phyloP scores from a whole-genome alignment of 768 basidiomycete species.

The Tricholoma sp. region DNA sequence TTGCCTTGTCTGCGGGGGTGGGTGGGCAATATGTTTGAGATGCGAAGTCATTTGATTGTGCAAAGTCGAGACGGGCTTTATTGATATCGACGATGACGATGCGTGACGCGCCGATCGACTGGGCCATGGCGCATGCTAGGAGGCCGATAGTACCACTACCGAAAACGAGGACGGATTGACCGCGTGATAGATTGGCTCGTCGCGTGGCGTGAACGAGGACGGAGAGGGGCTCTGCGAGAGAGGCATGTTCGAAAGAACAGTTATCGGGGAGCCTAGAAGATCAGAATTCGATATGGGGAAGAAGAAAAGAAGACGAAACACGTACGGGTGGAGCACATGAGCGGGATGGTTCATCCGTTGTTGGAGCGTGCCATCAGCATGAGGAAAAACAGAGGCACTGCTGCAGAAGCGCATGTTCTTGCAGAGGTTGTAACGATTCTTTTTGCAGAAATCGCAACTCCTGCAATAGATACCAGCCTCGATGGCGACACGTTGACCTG shows the following conservation, averaged over 20 bases:
- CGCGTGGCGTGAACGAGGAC: constrained; percentile 71
- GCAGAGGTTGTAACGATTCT: constrained; percentile 92
- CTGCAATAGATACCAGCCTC: constrained; percentile 91
- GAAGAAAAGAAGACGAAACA: constrained; percentile 15
- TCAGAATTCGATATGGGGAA: neutral
- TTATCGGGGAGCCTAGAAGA: constrained; percentile 61
- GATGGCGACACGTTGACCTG: constrained; percentile 88
- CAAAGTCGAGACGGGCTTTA: constrained; percentile 73
- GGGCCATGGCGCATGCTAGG: constrained; percentile 79
- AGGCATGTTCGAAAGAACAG: constrained; percentile 74
- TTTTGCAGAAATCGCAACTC: constrained; percentile 60
- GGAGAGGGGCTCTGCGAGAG: constrained; percentile 91
- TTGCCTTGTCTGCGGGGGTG: constrained; percentile 33
- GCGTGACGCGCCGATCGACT: constrained; percentile 61
- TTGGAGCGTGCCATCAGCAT: constrained; percentile 90
- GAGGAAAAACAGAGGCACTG: constrained; percentile 88
- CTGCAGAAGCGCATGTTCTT: constrained; percentile 84
- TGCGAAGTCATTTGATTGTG: constrained; percentile 70
- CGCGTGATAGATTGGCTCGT: constrained; percentile 37
- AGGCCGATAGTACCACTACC: constrained; percentile 94
- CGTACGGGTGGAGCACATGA: constrained; percentile 82
- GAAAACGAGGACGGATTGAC: constrained; percentile 79
- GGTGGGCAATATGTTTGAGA: constrained; percentile 59
- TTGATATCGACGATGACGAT: constrained; percentile 87
- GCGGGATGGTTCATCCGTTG: constrained; percentile 86